Conservation (phyloP, 768 basidiomycete species). For the Rossbeevera mucosa region DNA sequence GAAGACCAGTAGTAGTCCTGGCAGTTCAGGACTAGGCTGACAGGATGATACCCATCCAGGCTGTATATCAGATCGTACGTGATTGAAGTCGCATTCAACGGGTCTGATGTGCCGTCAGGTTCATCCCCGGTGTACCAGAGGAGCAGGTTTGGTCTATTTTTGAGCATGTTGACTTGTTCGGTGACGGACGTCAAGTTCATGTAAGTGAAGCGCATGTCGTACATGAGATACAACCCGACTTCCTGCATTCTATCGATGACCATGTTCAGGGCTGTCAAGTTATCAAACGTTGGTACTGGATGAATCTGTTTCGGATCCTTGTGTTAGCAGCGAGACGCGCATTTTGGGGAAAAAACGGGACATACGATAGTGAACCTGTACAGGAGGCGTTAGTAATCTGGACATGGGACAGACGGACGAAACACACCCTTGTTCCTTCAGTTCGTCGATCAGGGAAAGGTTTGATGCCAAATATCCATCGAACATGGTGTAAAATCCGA, state of each 20-base stretch:
- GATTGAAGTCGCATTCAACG: conserved; percentile 49
- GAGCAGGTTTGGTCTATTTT: conserved; percentile 62
- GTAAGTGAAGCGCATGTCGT: conserved; percentile 76
- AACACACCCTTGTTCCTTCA: conserved; percentile 30
- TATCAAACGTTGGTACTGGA: conserved; percentile 62
- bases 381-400: conserved; percentile 1
- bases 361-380: conserved; percentile 31
- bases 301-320: conserved; percentile 47
- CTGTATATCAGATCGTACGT: conserved; percentile 55
- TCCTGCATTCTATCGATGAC: conserved; percentile 71
- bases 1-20: conserved; percentile 59
- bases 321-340: background rate
- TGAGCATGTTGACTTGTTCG: conserved; percentile 65
- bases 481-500: conserved; percentile 44
- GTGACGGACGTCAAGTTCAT: conserved; percentile 58
- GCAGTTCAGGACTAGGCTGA: conserved; percentile 62
- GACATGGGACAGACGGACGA: background rate
- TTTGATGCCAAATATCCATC: conserved; percentile 24
- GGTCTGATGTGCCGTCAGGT: conserved; percentile 66
- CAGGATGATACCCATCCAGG: conserved; percentile 63
- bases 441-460: conserved; percentile 26
- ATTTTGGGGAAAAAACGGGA: background rate
- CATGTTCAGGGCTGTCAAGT: conserved; percentile 50
- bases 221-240: conserved; percentile 70
- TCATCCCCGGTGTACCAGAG: conserved; percentile 75